phyloP scores from a whole-genome alignment of 768 basidiomycete species.

The Gymnopilus junonius region DNA sequence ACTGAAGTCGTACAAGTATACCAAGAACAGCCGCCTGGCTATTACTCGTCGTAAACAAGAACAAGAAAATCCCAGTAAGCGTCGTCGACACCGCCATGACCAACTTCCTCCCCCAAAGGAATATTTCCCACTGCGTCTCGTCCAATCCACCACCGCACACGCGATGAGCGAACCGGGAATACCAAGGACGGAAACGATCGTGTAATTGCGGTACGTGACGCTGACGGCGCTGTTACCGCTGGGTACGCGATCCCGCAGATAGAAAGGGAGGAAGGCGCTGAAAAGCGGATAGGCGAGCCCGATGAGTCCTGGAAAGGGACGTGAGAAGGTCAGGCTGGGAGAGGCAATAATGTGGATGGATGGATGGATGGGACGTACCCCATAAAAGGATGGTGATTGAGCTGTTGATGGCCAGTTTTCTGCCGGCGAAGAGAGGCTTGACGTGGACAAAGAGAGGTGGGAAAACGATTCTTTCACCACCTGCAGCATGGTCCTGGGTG shows the following conservation, averaged over 20 bases:
- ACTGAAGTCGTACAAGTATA: constrained; percentile 1
- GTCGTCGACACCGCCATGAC: constrained; percentile 1
- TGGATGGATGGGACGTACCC: background rate
- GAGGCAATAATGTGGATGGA: too few relatives aligned
- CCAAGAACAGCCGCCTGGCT: background rate
- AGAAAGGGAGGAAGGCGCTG: background rate
- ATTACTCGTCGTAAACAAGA: background rate
- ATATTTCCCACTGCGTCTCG: background rate
- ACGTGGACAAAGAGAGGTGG: constrained; percentile 1
- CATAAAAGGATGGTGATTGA: background rate
- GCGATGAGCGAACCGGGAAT: background rate
- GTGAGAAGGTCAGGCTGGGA: too few relatives aligned
- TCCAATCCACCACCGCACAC: constrained; percentile 2
- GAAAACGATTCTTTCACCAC: background rate
- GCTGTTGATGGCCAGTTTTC: background rate
- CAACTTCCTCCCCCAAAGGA: background rate
- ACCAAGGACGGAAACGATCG: constrained; percentile 1
- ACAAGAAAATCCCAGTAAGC: background rate
- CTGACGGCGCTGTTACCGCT: background rate
- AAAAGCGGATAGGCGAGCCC: background rate
- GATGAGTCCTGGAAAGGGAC: background rate
- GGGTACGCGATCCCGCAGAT: background rate
- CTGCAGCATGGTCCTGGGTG: background rate
- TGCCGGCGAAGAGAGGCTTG: background rate
- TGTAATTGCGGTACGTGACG: constrained; percentile 2